Percentiles rank a stretch among this genome's conserved stretches.
These are phyloP conservation scores for Camelina laxa DNA, from an alignment of 345 rosid species.

Conservation along the genomic window DNA sequence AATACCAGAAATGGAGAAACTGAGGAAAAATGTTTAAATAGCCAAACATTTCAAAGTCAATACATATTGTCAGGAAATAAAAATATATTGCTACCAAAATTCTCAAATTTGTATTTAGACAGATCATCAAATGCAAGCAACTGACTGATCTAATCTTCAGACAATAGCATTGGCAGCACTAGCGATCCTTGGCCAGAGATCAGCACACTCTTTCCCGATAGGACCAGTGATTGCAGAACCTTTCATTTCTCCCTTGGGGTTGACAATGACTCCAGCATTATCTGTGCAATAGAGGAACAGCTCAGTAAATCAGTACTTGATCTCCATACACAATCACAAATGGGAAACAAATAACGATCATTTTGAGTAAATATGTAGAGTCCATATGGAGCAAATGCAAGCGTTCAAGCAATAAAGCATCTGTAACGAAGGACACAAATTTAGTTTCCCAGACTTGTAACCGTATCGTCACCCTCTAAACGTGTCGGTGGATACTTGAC, in stretches of 20 bases:
- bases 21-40: not conserved
- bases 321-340: not conserved
- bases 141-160: not conserved
- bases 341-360: not conserved
- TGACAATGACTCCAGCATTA: conserved; percentile 97
- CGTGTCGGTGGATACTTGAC: conserved; percentile 62
- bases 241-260: conserved; percentile 98
- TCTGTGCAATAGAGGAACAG: conserved; percentile 49
- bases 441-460: conserved; percentile 68
- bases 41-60: conserved; percentile 20
- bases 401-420: conserved; percentile 45
- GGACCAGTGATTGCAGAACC: conserved; percentile 97
- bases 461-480: conserved; percentile 57
- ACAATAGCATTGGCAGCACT: conserved; percentile 81
- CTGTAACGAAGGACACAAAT: conserved; percentile 64
- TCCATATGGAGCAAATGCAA: conserved; percentile 81
- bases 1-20: not conserved
- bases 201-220: conserved; percentile 96
- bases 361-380: conserved; percentile 41
- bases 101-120: not conserved
- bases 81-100: conserved; percentile 22
- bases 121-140: not conserved
- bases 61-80: conserved; percentile 13
- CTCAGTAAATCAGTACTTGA: not conserved
- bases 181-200: conserved; percentile 86